A percentile compares a stretch with the other conserved stretches of the same genome.
phyloP scores from a whole-genome alignment of 352 stramenopile species.

The Sclerospora graminicola region DNA sequence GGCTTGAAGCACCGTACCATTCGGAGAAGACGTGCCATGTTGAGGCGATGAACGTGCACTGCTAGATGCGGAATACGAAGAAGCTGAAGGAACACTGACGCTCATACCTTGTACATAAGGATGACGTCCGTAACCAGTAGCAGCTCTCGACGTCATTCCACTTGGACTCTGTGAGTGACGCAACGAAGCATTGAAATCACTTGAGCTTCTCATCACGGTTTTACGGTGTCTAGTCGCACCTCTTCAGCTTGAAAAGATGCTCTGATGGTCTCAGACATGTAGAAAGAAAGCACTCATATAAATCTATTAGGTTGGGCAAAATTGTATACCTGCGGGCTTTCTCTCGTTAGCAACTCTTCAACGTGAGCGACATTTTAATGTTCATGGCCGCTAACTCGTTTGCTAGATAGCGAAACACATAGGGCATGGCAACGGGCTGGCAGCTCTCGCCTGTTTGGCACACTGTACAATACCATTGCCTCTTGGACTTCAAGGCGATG shows the following conservation, averaged over 20 bases:
- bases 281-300: constrained; percentile 10
- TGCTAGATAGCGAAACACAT: constrained; percentile 97
- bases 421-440: constrained; percentile 94
- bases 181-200: constrained; percentile 29
- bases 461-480: constrained; percentile 78
- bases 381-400: constrained; percentile 99
- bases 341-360: constrained; percentile 49
- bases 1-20: no score
- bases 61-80: no score
- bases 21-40: no score
- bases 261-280: no score
- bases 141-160: no score
- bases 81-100: no score
- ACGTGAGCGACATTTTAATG: constrained; percentile 95
- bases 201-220: constrained; percentile 22
- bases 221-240: constrained; percentile 8
- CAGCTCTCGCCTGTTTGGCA: constrained; percentile 86
- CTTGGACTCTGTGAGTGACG: no score
- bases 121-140: no score
- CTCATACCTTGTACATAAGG: no score
- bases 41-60: no score
- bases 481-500: constrained; percentile 84
- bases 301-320: constrained; percentile 25
- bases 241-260: no score
- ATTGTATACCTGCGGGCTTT: constrained; percentile 13